Percentiles rank a stretch among this genome's conserved stretches.
phyloP scores from a whole-genome alignment of 495 filamentous ascomycete genomes.

The Penicillium tannophilum region DNA sequence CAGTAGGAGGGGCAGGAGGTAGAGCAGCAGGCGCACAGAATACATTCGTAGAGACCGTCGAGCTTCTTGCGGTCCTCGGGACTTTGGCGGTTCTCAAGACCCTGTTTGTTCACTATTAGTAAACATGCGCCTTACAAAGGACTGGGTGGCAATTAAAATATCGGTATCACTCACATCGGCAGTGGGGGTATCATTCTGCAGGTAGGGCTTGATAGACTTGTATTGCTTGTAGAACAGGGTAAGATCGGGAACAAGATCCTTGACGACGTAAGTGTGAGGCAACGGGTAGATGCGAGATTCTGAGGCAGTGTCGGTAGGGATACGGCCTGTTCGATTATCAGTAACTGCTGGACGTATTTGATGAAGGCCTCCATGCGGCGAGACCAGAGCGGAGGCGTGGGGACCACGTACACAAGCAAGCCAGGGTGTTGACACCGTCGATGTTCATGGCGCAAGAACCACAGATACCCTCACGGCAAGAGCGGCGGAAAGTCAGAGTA shows the following conservation, averaged over 20 bases:
- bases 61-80: slow-evolving; percentile 92
- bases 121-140: neutral
- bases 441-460: slow-evolving; percentile 99
- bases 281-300: slow-evolving; percentile 97
- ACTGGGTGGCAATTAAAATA: neutral
- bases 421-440: slow-evolving; percentile 93
- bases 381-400: neutral
- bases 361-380: neutral
- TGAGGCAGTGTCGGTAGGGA: slow-evolving; percentile 75
- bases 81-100: slow-evolving; percentile 86
- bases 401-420: slow-evolving; percentile 85
- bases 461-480: slow-evolving; percentile 97
- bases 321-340: slow-evolving; percentile 69
- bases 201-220: slow-evolving; percentile 98
- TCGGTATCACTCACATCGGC: slow-evolving; percentile 62
- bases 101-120: slow-evolving; percentile 46
- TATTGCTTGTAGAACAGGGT: slow-evolving; percentile 99
- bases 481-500: slow-evolving; percentile 91
- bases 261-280: slow-evolving; percentile 98
- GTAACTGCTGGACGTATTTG: neutral
- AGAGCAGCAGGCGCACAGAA: slow-evolving; percentile 98
- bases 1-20: slow-evolving; percentile 98
- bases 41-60: slow-evolving; percentile 98
- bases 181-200: slow-evolving; percentile 79
- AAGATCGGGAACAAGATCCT: slow-evolving; percentile 95